phyloP scores from a whole-genome alignment of 1,139 yeast species.

The Kodamaea ohmeri region DNA sequence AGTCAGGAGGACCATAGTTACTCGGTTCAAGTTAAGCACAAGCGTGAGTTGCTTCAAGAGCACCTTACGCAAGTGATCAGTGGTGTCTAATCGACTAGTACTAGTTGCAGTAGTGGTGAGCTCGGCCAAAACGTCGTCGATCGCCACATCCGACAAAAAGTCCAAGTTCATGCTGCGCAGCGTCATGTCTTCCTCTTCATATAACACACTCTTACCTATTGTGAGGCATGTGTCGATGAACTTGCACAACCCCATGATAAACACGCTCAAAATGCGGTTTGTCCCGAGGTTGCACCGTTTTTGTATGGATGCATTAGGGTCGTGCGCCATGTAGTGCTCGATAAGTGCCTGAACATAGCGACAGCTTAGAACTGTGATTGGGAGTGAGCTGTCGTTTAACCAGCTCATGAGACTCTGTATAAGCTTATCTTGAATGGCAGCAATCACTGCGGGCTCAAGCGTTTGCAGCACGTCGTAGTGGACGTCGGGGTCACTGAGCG shows the following conservation, averaged over 20 bases:
- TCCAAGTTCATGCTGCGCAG: slow-evolving; percentile 57
- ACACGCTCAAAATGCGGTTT: slow-evolving; percentile 41
- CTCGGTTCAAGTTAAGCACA: slow-evolving; percentile 24
- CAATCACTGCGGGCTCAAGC: slow-evolving; percentile 34
- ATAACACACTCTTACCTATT: slow-evolving; percentile 58
- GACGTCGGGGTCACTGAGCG: slow-evolving; percentile 38
- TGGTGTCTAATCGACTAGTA: slow-evolving; percentile 1
- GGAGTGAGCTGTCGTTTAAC: slow-evolving; percentile 60
- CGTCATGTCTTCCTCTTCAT: slow-evolving; percentile 75
- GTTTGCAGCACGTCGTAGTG: slow-evolving; percentile 36
- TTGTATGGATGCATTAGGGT: slow-evolving; percentile 5
- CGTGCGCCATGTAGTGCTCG: slow-evolving; percentile 30
- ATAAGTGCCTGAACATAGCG: slow-evolving; percentile 58
- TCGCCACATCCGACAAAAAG: slow-evolving; percentile 28
- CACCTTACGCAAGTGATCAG: slow-evolving; percentile 11
- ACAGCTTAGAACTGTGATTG: slow-evolving; percentile 64
- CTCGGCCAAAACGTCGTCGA: slow-evolving; percentile 13
- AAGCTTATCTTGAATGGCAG: slow-evolving; percentile 44
- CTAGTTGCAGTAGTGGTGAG: slow-evolving; percentile 5
- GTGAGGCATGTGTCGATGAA: slow-evolving; percentile 49
- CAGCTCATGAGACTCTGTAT: slow-evolving; percentile 52
- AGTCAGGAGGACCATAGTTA: slow-evolving; percentile 27
- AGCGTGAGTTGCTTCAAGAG: slow-evolving; percentile 30
- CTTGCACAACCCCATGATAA: slow-evolving; percentile 49
- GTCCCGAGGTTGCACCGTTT: slow-evolving; percentile 13